Conservation (phyloP, 768 basidiomycete genomes). For the Serendipita indica region DNA sequence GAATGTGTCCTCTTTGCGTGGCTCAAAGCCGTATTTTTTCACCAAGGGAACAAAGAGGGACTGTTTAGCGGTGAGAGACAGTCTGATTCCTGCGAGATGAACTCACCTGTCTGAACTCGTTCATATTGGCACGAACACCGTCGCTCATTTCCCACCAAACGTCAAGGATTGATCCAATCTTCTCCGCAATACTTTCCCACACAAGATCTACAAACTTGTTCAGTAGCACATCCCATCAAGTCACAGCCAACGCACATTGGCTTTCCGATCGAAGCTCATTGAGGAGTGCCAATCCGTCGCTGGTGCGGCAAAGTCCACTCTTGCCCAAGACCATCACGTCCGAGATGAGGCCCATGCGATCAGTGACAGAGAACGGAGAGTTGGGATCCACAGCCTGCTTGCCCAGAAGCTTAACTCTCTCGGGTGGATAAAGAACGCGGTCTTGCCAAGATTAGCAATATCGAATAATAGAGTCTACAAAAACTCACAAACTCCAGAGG, state of each 20-base stretch:
- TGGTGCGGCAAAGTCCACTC: slow-evolving; percentile 64
- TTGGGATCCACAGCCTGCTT: slow-evolving; percentile 54
- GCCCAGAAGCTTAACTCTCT: slow-evolving; percentile 64
- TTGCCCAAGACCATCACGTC: slow-evolving; percentile 70
- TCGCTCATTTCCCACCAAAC: slow-evolving; percentile 74
- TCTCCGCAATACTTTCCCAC: slow-evolving; percentile 54
- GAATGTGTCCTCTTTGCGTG: slow-evolving; percentile 44
- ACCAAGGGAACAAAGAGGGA: slow-evolving; percentile 52
- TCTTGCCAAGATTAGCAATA: slow-evolving; percentile 28
- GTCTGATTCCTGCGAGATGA: neutral
- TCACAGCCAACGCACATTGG: slow-evolving; percentile 43
- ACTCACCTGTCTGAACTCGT: slow-evolving; percentile 46
- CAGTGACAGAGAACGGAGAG: slow-evolving; percentile 60
- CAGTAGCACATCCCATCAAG: slow-evolving; percentile 12
- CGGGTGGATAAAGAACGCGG: slow-evolving; percentile 74
- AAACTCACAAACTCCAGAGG: slow-evolving; percentile 71
- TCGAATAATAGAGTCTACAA: neutral
- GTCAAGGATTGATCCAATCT: slow-evolving; percentile 37
- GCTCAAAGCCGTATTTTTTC: slow-evolving; percentile 64
- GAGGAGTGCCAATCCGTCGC: slow-evolving; percentile 60
- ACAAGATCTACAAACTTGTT: slow-evolving; percentile 46
- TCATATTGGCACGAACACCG: slow-evolving; percentile 34
- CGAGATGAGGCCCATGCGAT: slow-evolving; percentile 77
- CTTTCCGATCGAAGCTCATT: slow-evolving; percentile 55
- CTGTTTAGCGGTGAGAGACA: slow-evolving; percentile 16